Evolutionary conservation across 331 rosid genomes (phyloP).

Genomic region (Malus hybrid): DNA sequence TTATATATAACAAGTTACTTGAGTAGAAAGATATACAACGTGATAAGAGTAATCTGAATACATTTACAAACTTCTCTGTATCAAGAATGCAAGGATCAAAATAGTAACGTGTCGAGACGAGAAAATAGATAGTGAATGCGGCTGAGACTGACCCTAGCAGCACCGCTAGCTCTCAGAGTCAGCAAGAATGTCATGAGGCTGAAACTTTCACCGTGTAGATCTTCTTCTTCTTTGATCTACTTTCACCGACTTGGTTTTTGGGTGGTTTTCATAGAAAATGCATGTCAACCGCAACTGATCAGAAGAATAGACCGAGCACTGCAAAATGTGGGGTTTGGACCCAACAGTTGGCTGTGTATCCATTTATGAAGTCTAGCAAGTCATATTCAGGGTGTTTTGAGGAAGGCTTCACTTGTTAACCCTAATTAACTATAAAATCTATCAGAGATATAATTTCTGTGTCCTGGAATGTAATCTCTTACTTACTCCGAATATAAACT

Average conservation of each 20-base stretch:
- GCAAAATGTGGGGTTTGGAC: not conserved
- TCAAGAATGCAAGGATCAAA: not conserved
- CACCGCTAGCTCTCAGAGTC: not conserved
- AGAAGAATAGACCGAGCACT: not conserved
- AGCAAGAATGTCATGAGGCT: not conserved
- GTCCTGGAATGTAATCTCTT: too few species aligned
- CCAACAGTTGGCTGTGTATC: too few species aligned
- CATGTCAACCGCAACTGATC: not conserved
- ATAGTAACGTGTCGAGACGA: not conserved
- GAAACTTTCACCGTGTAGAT: not conserved
- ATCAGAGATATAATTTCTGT: too few species aligned
- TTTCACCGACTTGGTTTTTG: not conserved
- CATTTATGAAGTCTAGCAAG: too few species aligned
- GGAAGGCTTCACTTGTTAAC: too few species aligned
- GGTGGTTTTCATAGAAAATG: not conserved
- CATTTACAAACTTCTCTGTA: not conserved
- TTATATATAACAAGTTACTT: too few species aligned
- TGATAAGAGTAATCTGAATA: not conserved
- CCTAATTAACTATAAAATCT: too few species aligned
- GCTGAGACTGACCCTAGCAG: not conserved
- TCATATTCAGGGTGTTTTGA: too few species aligned
- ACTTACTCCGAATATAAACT: too few species aligned
- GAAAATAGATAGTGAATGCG: too few species aligned
- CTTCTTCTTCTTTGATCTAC: too few species aligned
- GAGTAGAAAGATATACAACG: too few species aligned